Evolutionary conservation across 164 flowering plant genomes (phyloP).

Genomic region (Pachysandra terminalis): DNA sequence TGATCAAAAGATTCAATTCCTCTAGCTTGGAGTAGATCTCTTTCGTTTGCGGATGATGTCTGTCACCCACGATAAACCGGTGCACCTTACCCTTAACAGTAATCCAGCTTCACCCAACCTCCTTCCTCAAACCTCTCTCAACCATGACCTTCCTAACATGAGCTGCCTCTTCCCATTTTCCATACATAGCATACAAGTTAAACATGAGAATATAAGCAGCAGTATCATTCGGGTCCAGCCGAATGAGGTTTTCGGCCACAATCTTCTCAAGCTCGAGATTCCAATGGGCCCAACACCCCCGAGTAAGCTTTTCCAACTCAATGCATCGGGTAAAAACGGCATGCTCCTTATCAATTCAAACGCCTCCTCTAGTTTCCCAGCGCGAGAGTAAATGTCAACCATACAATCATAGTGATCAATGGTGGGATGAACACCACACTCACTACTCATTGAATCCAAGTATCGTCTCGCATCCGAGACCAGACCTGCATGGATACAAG

Average conservation of each 20-base stretch:
- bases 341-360: slow-evolving; percentile 31
- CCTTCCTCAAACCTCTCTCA: slow-evolving; percentile 47
- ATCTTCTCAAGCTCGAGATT: slow-evolving; percentile 43
- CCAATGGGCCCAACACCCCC: slow-evolving; percentile 46
- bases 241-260: slow-evolving; percentile 39
- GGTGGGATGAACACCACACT: slow-evolving; percentile 41
- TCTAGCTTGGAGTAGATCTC: slow-evolving; percentile 48
- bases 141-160: slow-evolving; percentile 36
- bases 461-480: slow-evolving; percentile 36
- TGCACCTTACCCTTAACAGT: slow-evolving; percentile 39
- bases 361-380: slow-evolving; percentile 50
- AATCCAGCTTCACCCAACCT: slow-evolving; percentile 56
- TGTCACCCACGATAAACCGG: slow-evolving; percentile 55
- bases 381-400: slow-evolving; percentile 51
- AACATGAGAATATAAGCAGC: slow-evolving; percentile 45
- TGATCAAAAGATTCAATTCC: slow-evolving; percentile 21
- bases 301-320: slow-evolving; percentile 55
- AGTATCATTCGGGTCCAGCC: slow-evolving; percentile 38
- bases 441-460: slow-evolving; percentile 39
- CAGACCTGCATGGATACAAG: slow-evolving; percentile 56
- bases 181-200: slow-evolving; percentile 41
- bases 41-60: slow-evolving; percentile 43
- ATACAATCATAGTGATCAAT: slow-evolving; percentile 56
- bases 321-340: slow-evolving; percentile 46
- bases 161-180: slow-evolving; percentile 54